Percentiles rank a stretch among this genome's conserved stretches.
phyloP scores from a whole-genome alignment of 2,329 filamentous ascomycete species.

The Aciculosporium take region DNA sequence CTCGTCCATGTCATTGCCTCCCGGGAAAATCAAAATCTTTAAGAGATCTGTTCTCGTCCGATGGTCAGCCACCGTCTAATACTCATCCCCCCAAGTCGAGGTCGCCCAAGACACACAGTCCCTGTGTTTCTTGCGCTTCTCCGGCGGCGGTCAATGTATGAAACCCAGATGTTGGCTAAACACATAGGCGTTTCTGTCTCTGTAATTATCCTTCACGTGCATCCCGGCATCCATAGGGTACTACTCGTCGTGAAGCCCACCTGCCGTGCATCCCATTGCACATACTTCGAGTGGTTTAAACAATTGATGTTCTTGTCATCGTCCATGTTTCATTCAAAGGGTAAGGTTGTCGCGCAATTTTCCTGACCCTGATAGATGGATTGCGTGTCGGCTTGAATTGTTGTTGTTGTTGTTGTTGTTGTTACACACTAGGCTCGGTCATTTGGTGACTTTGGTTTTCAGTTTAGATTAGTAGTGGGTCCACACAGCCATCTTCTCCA shows the following conservation, averaged over 20 bases:
- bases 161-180: slow-evolving; percentile 36
- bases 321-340: slow-evolving; percentile 43
- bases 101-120: slow-evolving; percentile 55
- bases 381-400: slow-evolving; percentile 47
- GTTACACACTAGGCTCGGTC: slow-evolving; percentile 45
- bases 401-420: no score
- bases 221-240: slow-evolving; percentile 63
- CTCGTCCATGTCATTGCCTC: slow-evolving; percentile 19
- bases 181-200: slow-evolving; percentile 48
- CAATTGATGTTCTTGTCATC: slow-evolving; percentile 57
- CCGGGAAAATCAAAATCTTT: no score
- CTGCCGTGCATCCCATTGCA: slow-evolving; percentile 25
- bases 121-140: slow-evolving; percentile 42
- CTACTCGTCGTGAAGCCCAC: slow-evolving; percentile 47
- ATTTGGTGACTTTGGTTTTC: slow-evolving; percentile 38
- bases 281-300: slow-evolving; percentile 35
- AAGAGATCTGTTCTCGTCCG: no score
- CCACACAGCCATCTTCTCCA: slow-evolving; percentile 35
- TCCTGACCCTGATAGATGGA: slow-evolving; percentile 61
- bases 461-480: no score
- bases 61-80: slow-evolving; percentile 22
- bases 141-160: slow-evolving; percentile 45
- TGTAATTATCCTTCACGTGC: slow-evolving; percentile 49
- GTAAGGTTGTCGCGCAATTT: slow-evolving; percentile 52
- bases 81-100: slow-evolving; percentile 26